A percentile compares a stretch with the other conserved stretches of the same genome.
Evolutionary conservation across 2,329 filamentous ascomycete species (phyloP).

Genomic region (Cladosporium sphaerospermum): DNA sequence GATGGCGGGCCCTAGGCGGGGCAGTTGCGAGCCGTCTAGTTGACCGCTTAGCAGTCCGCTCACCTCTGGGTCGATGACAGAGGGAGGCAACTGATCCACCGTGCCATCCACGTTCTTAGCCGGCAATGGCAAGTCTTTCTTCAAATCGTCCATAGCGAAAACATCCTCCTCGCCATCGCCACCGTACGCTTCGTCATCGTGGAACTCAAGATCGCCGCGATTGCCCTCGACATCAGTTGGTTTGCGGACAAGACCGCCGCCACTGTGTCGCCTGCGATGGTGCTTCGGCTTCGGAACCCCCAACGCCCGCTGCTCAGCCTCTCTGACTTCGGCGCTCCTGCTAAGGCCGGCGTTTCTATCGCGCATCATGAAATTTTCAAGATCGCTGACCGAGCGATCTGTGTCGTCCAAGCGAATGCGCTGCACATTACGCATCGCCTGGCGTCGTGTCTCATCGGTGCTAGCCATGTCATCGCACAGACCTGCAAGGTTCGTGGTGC

Average conservation of each 20-base stretch:
- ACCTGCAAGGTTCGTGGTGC: conserved; percentile 33
- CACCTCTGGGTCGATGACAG: background rate
- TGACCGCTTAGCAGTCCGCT: no score
- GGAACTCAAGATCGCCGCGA: conserved; percentile 78
- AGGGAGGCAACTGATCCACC: background rate
- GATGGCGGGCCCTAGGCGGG: conserved; percentile 25
- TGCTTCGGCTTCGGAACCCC: conserved; percentile 11
- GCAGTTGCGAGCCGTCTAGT: background rate
- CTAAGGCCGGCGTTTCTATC: conserved; percentile 19
- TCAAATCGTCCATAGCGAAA: conserved; percentile 59
- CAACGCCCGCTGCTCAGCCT: conserved; percentile 13
- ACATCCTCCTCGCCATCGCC: conserved; percentile 69
- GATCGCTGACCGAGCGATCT: conserved; percentile 21
- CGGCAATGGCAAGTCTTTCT: conserved; percentile 15
- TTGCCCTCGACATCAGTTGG: conserved; percentile 57
- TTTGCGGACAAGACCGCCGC: conserved; percentile 73
- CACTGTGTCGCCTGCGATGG: conserved; percentile 69
- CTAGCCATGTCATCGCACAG: conserved; percentile 12
- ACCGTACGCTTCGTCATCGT: conserved; percentile 80
- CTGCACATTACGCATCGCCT: conserved; percentile 37
- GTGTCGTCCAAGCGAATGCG: conserved; percentile 20
- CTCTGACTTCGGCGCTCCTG: conserved; percentile 25
- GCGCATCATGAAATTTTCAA: conserved; percentile 17
- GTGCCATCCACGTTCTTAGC: background rate
- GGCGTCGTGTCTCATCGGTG: conserved; percentile 34